Conservation (phyloP, 805 yeast species). For the Candida maesae region DNA sequence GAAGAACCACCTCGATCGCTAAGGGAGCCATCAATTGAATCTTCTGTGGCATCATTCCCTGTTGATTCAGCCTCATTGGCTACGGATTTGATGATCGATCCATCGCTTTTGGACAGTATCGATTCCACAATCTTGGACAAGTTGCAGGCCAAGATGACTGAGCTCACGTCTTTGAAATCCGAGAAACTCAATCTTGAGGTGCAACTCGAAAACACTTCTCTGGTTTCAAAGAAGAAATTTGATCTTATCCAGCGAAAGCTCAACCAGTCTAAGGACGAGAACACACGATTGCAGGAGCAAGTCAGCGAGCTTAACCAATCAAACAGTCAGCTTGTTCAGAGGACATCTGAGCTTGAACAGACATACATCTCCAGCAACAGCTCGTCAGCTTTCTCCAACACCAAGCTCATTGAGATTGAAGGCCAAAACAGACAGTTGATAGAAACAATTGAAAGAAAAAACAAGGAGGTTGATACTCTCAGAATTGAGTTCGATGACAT, state of each 20-base stretch:
- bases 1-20: background rate
- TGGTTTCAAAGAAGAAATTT: constrained; percentile 30
- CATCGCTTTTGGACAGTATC: constrained; percentile 19
- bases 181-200: constrained; percentile 35
- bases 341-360: constrained; percentile 16
- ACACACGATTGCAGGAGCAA: constrained; percentile 22
- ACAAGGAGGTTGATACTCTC: constrained; percentile 32
- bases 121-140: constrained; percentile 24
- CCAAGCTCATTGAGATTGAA: constrained; percentile 14
- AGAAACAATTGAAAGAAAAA: constrained; percentile 35
- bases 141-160: constrained; percentile 30
- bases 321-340: constrained; percentile 22
- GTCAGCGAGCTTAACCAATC: constrained; percentile 20
- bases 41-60: background rate
- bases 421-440: constrained; percentile 30
- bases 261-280: constrained; percentile 21
- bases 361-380: constrained; percentile 9
- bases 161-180: constrained; percentile 35
- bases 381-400: constrained; percentile 5
- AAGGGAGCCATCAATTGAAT: background rate
- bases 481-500: constrained; percentile 37
- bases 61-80: constrained; percentile 24
- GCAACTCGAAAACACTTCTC: constrained; percentile 38
- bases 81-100: constrained; percentile 33
- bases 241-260: constrained; percentile 32